Evolutionary conservation across 768 basidiomycete genomes (phyloP).

Genomic region (Trametes villosa): DNA sequence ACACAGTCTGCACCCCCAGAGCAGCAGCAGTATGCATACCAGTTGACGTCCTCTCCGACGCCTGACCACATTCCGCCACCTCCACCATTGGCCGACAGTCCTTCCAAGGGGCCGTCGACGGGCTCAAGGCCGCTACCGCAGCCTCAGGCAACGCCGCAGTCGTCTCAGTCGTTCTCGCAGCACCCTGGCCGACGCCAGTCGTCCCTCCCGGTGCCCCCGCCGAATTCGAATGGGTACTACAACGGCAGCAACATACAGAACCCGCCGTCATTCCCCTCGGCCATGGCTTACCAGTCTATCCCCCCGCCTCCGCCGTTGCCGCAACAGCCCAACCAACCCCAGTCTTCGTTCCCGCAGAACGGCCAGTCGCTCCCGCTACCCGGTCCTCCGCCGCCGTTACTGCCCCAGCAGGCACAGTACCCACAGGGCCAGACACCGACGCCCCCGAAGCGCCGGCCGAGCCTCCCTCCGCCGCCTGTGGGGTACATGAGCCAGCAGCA

Average conservation of each 20-base stretch:
- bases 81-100: conserved; percentile 39
- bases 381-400: conserved; percentile 37
- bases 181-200: conserved; percentile 27
- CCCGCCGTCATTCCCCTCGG: conserved; percentile 10
- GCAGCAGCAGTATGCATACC: conserved; percentile 19
- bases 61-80: conserved; percentile 39
- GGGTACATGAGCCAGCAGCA: conserved; percentile 34
- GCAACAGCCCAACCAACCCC: conserved; percentile 17
- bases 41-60: conserved; percentile 32
- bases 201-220: conserved; percentile 26
- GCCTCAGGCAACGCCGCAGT: conserved; percentile 19
- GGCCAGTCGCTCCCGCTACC: conserved; percentile 17
- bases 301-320: conserved; percentile 29
- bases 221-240: conserved; percentile 18
- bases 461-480: conserved; percentile 46
- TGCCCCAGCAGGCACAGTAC: conserved; percentile 18
- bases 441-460: conserved; percentile 44
- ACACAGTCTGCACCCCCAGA: conserved; percentile 41
- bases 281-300: conserved; percentile 21
- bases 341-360: conserved; percentile 24
- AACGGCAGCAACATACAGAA: conserved; percentile 23
- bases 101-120: conserved; percentile 32
- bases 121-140: conserved; percentile 30
- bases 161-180: conserved; percentile 10
- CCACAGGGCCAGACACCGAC: conserved; percentile 15